Evolutionary conservation across 2,329 filamentous ascomycete genomes (phyloP), one percentile per base, ranked within the genome.

Genomic region (Teratosphaeria zuluensis): DNA sequence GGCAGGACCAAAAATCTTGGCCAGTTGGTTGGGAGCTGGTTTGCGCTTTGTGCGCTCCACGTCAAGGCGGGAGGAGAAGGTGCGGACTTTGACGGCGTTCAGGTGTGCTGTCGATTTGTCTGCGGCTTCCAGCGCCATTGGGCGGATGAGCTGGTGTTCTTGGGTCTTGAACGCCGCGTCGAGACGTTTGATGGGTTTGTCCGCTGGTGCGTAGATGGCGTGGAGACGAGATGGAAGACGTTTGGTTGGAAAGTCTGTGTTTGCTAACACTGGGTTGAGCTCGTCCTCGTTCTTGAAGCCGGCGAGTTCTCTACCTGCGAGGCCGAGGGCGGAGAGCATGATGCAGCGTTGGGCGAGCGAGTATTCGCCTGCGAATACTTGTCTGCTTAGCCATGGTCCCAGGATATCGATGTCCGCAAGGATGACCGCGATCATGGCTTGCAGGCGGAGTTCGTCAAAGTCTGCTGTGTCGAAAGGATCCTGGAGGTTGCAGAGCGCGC

Each of bases 321-420:
- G 76, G 0, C 92, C 92, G 3, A 99, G 77, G 0, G 89, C 86
- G 21, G 90, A 87, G 56, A 99, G 84, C 42, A 97, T 81, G 0
- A 88, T 84, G 7, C 88, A 89, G 46, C 94, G 83, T 71, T 97
- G 92, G 0, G 86, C 83, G 42, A 97, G 77, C 0, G 92, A 96
- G 72, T 94, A 92, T 70, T 99, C 94, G 16, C 92, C 92, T 51
- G 90, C 87, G 70, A 96, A 97, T 70, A 94, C 95, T 0, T 88
- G 87, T 58, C 86, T 84, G 2, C 88, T 85, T 59, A 95, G 89
- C 87, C 90, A 95, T 14, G 84, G 88, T 0, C 85, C 92, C 82
- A 96, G 90, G 56, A 82, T 80, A 54, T 83, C 77, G 0, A 94
- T 90, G 63, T 89, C 84, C 0, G 89, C 86, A 2, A 94, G 80